Base-by-base conservation (phyloP, 257 asterid genomes). In the Eucommia ulmoides region DNA sequence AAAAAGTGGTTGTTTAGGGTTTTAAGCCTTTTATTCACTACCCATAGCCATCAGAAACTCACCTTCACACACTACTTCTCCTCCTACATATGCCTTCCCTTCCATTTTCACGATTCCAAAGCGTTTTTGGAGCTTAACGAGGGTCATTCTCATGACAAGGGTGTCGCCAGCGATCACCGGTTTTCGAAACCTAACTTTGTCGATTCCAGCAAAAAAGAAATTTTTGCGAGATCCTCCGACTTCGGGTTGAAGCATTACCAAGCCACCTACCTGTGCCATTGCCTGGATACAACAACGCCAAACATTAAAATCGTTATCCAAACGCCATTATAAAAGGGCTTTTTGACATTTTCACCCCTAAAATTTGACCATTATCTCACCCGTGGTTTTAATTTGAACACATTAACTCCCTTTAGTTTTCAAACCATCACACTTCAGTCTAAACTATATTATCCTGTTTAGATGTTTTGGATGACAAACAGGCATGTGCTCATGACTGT, bases 251-350 rank as follows among this genome's bases (percentile, higher is more conserved):
- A 86, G 82, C 92, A 83, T 74, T 26, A 83, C 83, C 64, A 87
- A 11, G 20, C 98, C 93, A 21, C 98, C 98, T 12, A 89, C 96
- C 73, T 89, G 98, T 33, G 96, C 98, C 93, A 89, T 69, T 60
- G 98, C 98, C 96, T 89, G 73, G n/a, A n/a, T n/a, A n/a, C n/a
- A n/a, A n/a, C n/a, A n/a, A n/a, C n/a, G n/a, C n/a, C n/a, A n/a
- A n/a, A n/a, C n/a, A n/a, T n/a, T n/a, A n/a, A n/a, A n/a, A n/a
- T n/a, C n/a, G n/a, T n/a, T n/a, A n/a, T n/a, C n/a, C n/a, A n/a
- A n/a, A n/a, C n/a, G n/a, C n/a, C n/a, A n/a, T n/a, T n/a, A n/a
- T n/a, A n/a, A n/a, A n/a, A n/a, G n/a, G n/a, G n/a, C n/a, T n/a
- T n/a, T n/a, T n/a, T n/a, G n/a, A n/a, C n/a, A n/a, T n/a, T n/a